Evolutionary conservation across 73 alveolate species (phyloP).

Genomic region (Paramecium octaurelia): DNA sequence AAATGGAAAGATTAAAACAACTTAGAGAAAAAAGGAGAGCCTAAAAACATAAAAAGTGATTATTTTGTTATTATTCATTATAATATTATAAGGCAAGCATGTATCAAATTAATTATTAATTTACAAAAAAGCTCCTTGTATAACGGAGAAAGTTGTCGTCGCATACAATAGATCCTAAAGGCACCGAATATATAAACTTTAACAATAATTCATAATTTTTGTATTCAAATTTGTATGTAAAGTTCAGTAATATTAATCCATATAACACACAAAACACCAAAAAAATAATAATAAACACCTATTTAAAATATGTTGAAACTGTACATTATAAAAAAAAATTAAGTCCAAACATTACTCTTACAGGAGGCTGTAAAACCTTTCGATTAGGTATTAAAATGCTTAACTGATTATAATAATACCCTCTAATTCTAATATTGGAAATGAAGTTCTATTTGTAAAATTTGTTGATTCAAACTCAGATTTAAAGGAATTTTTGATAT

Average conservation of each 20-base stretch:
- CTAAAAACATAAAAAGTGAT: background rate
- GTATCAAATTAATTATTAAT: background rate
- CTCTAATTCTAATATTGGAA: background rate
- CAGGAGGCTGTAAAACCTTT: background rate
- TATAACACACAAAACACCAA: background rate
- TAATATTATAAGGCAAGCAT: background rate
- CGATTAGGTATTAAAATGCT: background rate
- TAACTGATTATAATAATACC: background rate
- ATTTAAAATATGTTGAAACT: background rate
- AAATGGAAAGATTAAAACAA: background rate
- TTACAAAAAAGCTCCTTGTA: background rate
- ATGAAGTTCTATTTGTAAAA: background rate
- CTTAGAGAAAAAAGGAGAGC: conserved; percentile 8
- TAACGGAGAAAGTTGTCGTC: background rate
- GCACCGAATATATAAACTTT: background rate
- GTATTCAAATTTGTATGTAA: background rate
- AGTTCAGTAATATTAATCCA: background rate
- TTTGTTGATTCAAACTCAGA: background rate
- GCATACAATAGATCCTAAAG: background rate
- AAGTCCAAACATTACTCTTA: background rate
- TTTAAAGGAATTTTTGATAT: background rate
- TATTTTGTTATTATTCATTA: background rate
- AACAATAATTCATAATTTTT: background rate
- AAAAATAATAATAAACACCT: background rate
- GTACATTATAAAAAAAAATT: background rate